Base-by-base conservation (phyloP, 2,329 filamentous ascomycete species). In the Cladophialophora chaetospira region DNA sequence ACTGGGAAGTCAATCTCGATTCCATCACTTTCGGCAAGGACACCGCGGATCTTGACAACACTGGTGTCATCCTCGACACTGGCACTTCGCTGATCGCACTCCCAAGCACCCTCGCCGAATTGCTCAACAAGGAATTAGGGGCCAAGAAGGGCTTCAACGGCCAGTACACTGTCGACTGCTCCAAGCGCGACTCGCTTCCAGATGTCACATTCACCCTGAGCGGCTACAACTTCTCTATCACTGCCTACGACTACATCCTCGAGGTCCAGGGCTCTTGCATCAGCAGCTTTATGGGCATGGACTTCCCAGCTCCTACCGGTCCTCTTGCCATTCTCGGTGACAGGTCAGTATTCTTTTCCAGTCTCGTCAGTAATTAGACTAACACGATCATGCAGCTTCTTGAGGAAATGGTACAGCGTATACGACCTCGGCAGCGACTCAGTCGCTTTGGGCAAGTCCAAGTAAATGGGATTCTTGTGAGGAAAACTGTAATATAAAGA, bases 1-100 rank as follows among this genome's bases (percentile, higher is more conserved):
- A 99, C 84, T 99, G 94, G 94, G 94, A 99, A 83, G 93, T 99
- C 54, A 92, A 97, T 70, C 86, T 99, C 61, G 88, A 97, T 70
- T 82, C 91, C 63, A 94, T 99, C 77, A 86, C 88, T 54, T 91
- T 97, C 64, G 95, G 94, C 68, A 83, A 92, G 51, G 84, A 89
- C 71, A 87, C 85, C 65, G 92, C 92, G 60, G 88, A 96, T 75
- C 86, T 97, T 64, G 93, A 97, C 65, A 85, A 90, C 81, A 97
- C 91, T 57, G 95, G 94, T 78, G 90, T 91, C 68, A 97, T 99
- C 65, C 89, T 99, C 60, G 94, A 99, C 82, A 99, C 94, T 54
- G 94, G 94, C 69, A 99, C 94, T 72, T 99, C 95, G 45, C 86
- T 99, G 73, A 97, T 97, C 76, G 91, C 93, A 68, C 88, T 99